Base-by-base conservation (phyloP, 495 filamentous ascomycete genomes). In the Penicillium egyptiacum region DNA sequence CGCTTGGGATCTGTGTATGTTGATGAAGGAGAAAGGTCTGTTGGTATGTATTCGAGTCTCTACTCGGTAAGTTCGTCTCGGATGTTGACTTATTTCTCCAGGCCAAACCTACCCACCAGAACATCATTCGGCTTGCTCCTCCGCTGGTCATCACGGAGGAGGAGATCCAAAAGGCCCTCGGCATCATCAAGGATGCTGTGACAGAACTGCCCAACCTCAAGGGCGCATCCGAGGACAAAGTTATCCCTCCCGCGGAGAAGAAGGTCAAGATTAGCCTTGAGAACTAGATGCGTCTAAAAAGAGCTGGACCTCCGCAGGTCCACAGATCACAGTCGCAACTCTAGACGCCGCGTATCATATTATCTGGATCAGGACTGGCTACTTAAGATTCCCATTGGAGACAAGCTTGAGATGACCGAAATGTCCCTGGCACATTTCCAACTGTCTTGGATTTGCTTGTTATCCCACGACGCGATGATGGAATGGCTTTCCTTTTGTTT, bases 41-140 rank as follows among this genome's bases (percentile, higher is more conserved):
- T 72, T 98, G 83, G 91, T 96, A 81, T 67, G 83, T 75, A 19
- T 20, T 39, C 16, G 23, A 19, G 8, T 19, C 8, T 16, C 10
- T 60, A 2, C n/a, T 28, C 20, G 23, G 23, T 30, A 4, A 23
- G 14, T 22, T 42, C 50, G 26, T 11, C 4, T 37, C 12, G 28
- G 42, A 26, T 56, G 66, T 75, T 78, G 66, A 74, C 65, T 53
- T 49, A 12, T 31, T 19, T 19, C 30, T 17, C 64, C 70, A 96
- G 90, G 94, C 94, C 56, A 99, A 99, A 83, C 95, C 95, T 10
- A 99, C 95, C 33, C 94, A 98, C 73, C 85, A 96, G 64, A 97
- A 98, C 70, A 98, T 98, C 75, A 98, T 84, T 52, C 81, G 81
- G 54, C 72, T 84, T 35, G 82, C 81, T 3, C 81, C 81, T 5